Evolutionary conservation across 148 eudicot genomes (phyloP).

Genomic region (Heliamphora exappendiculata): DNA sequence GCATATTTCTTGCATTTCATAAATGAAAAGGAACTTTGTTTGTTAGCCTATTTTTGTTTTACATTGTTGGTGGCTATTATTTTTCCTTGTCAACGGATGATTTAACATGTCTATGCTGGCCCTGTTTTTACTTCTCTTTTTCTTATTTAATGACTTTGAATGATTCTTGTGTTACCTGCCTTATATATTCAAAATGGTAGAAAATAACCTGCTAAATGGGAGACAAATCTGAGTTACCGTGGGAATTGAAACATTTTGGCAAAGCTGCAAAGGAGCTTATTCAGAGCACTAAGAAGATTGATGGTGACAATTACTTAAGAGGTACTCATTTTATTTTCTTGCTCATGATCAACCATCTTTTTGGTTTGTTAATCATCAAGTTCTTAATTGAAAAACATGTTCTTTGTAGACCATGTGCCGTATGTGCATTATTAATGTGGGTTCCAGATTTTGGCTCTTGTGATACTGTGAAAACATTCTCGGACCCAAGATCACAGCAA

Average conservation of each 20-base stretch:
- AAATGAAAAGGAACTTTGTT: too few relatives aligned
- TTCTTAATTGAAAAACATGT: background rate
- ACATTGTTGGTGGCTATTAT: too few relatives aligned
- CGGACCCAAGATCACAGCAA: constrained; percentile 84
- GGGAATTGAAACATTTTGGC: constrained; percentile 83
- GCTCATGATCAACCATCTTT: background rate
- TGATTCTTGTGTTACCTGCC: too few relatives aligned
- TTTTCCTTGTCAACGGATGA: too few relatives aligned
- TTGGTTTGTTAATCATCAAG: background rate
- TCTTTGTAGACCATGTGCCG: constrained; percentile 58
- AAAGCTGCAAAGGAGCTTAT: constrained; percentile 83
- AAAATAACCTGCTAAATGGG: too few relatives aligned
- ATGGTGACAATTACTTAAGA: constrained; percentile 79
- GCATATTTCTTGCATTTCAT: too few relatives aligned
- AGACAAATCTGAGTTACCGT: too few relatives aligned
- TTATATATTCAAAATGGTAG: too few relatives aligned
- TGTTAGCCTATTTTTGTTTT: too few relatives aligned
- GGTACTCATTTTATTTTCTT: constrained; percentile 27
- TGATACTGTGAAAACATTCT: constrained; percentile 82
- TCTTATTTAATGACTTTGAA: too few relatives aligned
- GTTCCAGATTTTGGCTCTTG: constrained; percentile 80
- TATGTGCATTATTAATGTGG: constrained; percentile 94
- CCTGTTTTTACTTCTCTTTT: too few relatives aligned
- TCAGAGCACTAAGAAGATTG: constrained; percentile 72
- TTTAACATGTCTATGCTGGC: too few relatives aligned